phyloP scores from a whole-genome alignment of 1,284 basidiomycete genomes.

The Stygiomarasmius scandens region DNA sequence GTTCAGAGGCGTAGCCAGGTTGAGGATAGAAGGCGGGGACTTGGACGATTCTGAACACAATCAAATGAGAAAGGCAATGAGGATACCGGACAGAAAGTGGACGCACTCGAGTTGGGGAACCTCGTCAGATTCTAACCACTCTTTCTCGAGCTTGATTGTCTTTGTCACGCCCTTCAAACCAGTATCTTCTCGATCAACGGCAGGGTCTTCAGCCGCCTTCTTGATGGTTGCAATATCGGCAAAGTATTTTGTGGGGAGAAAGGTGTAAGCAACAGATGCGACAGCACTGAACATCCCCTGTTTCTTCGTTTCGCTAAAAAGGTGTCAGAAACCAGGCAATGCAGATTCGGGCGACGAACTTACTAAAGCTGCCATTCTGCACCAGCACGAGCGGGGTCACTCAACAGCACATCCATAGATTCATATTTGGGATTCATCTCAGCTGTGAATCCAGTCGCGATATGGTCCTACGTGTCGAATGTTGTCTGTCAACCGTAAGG shows the following conservation, averaged over 20 bases:
- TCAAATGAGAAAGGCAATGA: not conserved
- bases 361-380: slow-evolving; percentile 5
- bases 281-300: not conserved
- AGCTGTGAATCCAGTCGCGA: not conserved
- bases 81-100: not conserved
- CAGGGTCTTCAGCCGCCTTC: not conserved
- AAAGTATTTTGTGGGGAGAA: not conserved
- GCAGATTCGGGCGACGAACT: not conserved
- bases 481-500: not conserved
- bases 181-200: not conserved
- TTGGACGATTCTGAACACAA: not conserved
- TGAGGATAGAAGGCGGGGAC: not conserved
- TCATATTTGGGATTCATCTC: slow-evolving; percentile 7
- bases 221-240: not conserved
- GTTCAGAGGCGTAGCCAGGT: slow-evolving; percentile 14
- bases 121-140: not conserved
- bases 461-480: slow-evolving; percentile 1
- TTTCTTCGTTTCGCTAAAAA: not conserved
- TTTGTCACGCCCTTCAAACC: not conserved
- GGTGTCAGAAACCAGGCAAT: not conserved
- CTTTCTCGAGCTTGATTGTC: not conserved
- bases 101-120: not conserved
- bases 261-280: not conserved
- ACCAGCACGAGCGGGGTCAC: not conserved
- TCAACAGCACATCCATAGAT: slow-evolving; percentile 2